Percentiles rank a stretch among this genome's conserved stretches.
Evolutionary conservation across 441 rosid species (phyloP).

Genomic region (Macaranga tanarius): DNA sequence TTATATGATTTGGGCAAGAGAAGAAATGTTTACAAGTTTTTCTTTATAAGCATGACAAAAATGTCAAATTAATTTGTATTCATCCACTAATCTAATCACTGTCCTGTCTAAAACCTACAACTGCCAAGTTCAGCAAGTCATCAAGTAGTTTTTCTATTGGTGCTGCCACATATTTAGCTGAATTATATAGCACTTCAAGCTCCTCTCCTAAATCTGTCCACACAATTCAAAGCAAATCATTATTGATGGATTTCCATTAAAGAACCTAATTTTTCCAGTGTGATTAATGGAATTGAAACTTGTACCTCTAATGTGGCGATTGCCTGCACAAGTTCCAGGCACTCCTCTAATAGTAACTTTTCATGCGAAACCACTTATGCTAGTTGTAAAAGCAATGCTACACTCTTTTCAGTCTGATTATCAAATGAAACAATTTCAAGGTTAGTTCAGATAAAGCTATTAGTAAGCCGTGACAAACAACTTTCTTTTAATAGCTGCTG

Average conservation of each 20-base stretch:
- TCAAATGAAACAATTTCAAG: background rate
- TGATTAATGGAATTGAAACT: background rate
- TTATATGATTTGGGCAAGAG: too few species aligned
- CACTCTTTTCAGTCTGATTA: conserved; percentile 43
- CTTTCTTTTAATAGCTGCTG: background rate
- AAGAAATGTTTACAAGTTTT: background rate
- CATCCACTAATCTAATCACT: too few species aligned
- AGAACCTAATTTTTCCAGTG: too few species aligned
- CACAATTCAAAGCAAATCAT: conserved; percentile 1
- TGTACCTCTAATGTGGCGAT: conserved; percentile 56
- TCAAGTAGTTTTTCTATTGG: conserved; percentile 7
- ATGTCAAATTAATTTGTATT: background rate
- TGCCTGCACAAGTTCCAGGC: conserved; percentile 46
- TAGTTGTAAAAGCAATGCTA: conserved; percentile 47
- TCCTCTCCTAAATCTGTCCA: conserved; percentile 58
- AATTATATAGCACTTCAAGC: conserved; percentile 42
- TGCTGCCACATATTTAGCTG: conserved; percentile 29
- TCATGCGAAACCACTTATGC: conserved; percentile 59
- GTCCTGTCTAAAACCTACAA: too few species aligned
- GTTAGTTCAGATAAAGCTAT: background rate
- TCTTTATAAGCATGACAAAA: background rate
- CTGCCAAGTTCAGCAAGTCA: background rate
- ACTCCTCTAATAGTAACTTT: conserved; percentile 56
- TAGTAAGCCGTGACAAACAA: too few species aligned
- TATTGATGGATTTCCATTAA: too few species aligned